Conservation (phyloP, 805 yeast species). For the Kuraishia capsulata region DNA sequence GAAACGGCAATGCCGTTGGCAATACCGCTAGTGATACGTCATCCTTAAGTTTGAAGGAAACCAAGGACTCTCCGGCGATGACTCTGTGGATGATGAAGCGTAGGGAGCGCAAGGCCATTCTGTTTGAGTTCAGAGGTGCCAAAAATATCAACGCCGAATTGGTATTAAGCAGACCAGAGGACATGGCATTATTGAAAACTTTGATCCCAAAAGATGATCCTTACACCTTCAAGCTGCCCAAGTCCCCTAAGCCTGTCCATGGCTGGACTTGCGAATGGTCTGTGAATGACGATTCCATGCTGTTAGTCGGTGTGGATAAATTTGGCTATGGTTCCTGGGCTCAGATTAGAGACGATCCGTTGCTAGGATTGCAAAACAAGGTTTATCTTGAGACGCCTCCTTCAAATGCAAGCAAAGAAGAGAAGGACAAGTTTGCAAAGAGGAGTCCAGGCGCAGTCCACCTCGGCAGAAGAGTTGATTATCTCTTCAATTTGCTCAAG, state of each 20-base stretch:
- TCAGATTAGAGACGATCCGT: conserved; percentile 92
- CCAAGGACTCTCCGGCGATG: conserved; percentile 29
- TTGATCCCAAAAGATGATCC: conserved; percentile 47
- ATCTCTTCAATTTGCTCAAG: conserved; percentile 59
- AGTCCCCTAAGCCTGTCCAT: conserved; percentile 68
- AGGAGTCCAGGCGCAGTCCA: conserved; percentile 91
- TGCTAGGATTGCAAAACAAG: conserved; percentile 77
- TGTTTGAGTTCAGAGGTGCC: conserved; percentile 83
- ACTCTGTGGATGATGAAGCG: conserved; percentile 54
- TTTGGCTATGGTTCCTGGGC: conserved; percentile 97
- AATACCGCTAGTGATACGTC: conserved; percentile 5
- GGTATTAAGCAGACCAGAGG: conserved; percentile 74
- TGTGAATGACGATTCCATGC: conserved; percentile 73
- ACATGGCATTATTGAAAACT: conserved; percentile 57
- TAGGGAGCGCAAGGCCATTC: conserved; percentile 81
- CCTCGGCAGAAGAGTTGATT: conserved; percentile 84
- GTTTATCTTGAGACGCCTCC: conserved; percentile 46
- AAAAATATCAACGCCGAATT: conserved; percentile 88
- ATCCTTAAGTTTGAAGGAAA: conserved; percentile 24
- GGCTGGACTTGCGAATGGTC: conserved; percentile 92
- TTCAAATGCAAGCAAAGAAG: conserved; percentile 23
- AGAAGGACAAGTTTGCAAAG: conserved; percentile 31
- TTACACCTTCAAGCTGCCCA: conserved; percentile 47
- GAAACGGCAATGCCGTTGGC: not conserved
- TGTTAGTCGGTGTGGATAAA: conserved; percentile 78